Conservation (phyloP, 352 stramenopile species). For the Blastocystis sp. region DNA sequence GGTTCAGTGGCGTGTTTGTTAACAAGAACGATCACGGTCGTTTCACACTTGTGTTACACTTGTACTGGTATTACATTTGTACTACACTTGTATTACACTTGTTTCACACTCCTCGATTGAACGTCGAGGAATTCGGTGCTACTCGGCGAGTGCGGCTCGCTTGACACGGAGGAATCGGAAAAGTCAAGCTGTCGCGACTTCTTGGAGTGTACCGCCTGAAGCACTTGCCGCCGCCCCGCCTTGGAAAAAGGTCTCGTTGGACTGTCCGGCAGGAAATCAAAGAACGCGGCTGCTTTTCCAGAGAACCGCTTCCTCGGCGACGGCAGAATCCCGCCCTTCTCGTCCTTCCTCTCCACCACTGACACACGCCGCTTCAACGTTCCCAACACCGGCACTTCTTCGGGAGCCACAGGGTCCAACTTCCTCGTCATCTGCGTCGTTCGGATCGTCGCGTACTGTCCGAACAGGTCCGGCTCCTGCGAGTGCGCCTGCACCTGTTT, state of each 20-base stretch:
- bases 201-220: background rate
- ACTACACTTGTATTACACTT: slow-evolving; percentile 10
- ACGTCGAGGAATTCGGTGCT: background rate
- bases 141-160: background rate
- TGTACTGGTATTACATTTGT: background rate
- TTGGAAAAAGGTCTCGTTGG: background rate
- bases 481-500: background rate
- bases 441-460: background rate
- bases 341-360: background rate
- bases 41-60: background rate
- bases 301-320: background rate
- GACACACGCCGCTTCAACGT: background rate
- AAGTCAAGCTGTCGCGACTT: background rate
- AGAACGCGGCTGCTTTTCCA: background rate
- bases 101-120: background rate
- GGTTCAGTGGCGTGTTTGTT: slow-evolving; percentile 68
- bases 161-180: background rate
- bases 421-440: slow-evolving; percentile 19
- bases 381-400: background rate
- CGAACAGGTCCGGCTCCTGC: slow-evolving; percentile 20
- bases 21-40: background rate
- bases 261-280: background rate
- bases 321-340: background rate
- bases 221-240: background rate
- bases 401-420: background rate